phyloP scores from a whole-genome alignment of 495 filamentous ascomycete genomes.

The Symbiotaphrina buchneri region DNA sequence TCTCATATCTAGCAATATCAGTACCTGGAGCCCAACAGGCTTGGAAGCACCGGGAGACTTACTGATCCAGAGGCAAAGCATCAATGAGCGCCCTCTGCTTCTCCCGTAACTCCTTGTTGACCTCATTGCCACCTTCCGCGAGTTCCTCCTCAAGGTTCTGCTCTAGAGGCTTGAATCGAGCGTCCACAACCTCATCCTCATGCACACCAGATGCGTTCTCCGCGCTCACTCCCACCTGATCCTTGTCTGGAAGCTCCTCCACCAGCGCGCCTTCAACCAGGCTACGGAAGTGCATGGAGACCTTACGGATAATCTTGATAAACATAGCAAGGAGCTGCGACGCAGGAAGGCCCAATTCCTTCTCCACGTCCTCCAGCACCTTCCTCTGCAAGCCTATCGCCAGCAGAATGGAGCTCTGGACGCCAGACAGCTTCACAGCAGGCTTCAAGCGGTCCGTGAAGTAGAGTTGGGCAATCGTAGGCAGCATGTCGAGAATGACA shows the following conservation, averaged over 20 bases:
- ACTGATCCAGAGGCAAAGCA: constrained; percentile 72
- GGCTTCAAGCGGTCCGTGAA: constrained; percentile 52
- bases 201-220: constrained; percentile 28
- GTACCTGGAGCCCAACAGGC: constrained; percentile 1
- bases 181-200: constrained; percentile 38
- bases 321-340: constrained; percentile 89
- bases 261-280: constrained; percentile 55
- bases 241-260: constrained; percentile 37
- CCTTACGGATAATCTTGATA: constrained; percentile 81
- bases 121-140: constrained; percentile 57
- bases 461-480: constrained; percentile 54
- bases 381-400: constrained; percentile 82
- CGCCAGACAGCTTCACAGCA: constrained; percentile 42
- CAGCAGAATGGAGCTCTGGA: constrained; percentile 70
- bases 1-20: constrained; percentile 44
- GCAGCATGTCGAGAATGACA: constrained; percentile 86
- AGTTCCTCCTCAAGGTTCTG: constrained; percentile 66
- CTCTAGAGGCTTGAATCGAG: constrained; percentile 44
- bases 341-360: constrained; percentile 48
- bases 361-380: constrained; percentile 56
- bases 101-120: constrained; percentile 41
- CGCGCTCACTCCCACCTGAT: constrained; percentile 25
- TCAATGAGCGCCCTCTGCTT: constrained; percentile 75
- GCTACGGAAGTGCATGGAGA: constrained; percentile 48
- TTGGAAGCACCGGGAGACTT: constrained; percentile 16